phyloP scores from a whole-genome alignment of 2,329 filamentous ascomycete species.

The Plectosphaerella cucumerina region DNA sequence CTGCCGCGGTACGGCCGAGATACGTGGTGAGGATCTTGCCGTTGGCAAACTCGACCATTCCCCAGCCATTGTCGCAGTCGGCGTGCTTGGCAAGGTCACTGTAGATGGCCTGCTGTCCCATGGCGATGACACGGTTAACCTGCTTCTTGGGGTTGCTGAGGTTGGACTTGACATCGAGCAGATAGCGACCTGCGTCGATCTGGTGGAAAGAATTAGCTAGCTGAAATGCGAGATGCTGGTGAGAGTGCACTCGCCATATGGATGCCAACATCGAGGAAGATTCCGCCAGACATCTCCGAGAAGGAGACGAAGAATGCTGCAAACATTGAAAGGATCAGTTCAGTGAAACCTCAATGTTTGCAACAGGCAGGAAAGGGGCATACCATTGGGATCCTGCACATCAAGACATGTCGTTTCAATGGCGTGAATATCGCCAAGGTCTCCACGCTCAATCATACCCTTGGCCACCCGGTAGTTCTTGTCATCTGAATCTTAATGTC shows the following conservation, averaged over 20 bases:
- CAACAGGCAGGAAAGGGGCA: neutral
- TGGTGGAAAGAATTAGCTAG: neutral
- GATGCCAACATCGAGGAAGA: slow-evolving; percentile 26
- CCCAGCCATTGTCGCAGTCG: slow-evolving; percentile 27
- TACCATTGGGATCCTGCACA: slow-evolving; percentile 13
- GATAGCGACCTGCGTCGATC: slow-evolving; percentile 20
- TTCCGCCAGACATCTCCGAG: slow-evolving; percentile 25
- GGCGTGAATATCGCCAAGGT: slow-evolving; percentile 16
- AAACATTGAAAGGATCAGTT: no score
- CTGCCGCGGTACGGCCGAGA: slow-evolving; percentile 27
- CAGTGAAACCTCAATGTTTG: no score
- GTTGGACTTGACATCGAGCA: slow-evolving; percentile 18
- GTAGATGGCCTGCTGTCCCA: slow-evolving; percentile 25
- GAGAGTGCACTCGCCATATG: slow-evolving; percentile 16
- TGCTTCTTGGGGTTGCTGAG: slow-evolving; percentile 24
- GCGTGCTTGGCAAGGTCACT: slow-evolving; percentile 21
- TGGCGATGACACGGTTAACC: slow-evolving; percentile 22
- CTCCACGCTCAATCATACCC: neutral
- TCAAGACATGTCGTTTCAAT: slow-evolving; percentile 16
- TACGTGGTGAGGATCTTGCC: slow-evolving; percentile 29
- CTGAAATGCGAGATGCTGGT: neutral
- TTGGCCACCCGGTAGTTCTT: neutral
- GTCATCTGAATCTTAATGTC: neutral
- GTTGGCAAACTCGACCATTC: slow-evolving; percentile 28
- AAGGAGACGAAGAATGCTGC: slow-evolving; percentile 25